Evolutionary conservation across 2,329 filamentous ascomycete species (phyloP).

Genomic region (Pseudodiploospora longispora): DNA sequence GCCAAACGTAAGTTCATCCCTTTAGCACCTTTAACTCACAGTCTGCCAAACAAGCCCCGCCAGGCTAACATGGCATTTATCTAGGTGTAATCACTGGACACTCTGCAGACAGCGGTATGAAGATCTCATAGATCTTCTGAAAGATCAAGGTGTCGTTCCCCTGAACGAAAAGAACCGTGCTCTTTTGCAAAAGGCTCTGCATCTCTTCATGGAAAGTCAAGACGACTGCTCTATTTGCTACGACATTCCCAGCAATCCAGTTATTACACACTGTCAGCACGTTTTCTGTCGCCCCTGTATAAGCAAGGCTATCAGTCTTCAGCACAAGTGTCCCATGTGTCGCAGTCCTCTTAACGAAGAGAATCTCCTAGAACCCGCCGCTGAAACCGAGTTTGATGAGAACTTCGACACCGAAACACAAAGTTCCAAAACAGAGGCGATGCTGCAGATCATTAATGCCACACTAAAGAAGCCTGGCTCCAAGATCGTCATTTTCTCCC

Average conservation of each 20-base stretch:
- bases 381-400: slow-evolving; percentile 40
- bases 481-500: slow-evolving; percentile 67
- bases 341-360: slow-evolving; percentile 57
- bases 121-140: slow-evolving; percentile 61
- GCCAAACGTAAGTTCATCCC: slow-evolving; percentile 52
- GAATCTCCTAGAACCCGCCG: slow-evolving; percentile 56
- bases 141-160: slow-evolving; percentile 57
- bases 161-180: slow-evolving; percentile 64
- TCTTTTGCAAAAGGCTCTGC: slow-evolving; percentile 66
- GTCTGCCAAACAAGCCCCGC: slow-evolving; percentile 5
- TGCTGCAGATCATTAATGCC: slow-evolving; percentile 67
- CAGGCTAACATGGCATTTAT: no score
- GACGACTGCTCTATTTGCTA: slow-evolving; percentile 81
- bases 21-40: neutral
- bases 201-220: slow-evolving; percentile 68
- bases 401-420: slow-evolving; percentile 55
- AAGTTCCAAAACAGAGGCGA: slow-evolving; percentile 75
- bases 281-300: slow-evolving; percentile 71
- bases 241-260: slow-evolving; percentile 60
- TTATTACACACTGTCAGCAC: slow-evolving; percentile 82
- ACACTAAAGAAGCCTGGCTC: slow-evolving; percentile 54
- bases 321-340: slow-evolving; percentile 80
- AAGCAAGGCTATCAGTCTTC: slow-evolving; percentile 61
- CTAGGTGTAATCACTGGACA: slow-evolving; percentile 75
- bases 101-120: slow-evolving; percentile 69